Conservation (phyloP, 2,329 filamentous ascomycete species). For the Beauveria scarabaeidicola region DNA sequence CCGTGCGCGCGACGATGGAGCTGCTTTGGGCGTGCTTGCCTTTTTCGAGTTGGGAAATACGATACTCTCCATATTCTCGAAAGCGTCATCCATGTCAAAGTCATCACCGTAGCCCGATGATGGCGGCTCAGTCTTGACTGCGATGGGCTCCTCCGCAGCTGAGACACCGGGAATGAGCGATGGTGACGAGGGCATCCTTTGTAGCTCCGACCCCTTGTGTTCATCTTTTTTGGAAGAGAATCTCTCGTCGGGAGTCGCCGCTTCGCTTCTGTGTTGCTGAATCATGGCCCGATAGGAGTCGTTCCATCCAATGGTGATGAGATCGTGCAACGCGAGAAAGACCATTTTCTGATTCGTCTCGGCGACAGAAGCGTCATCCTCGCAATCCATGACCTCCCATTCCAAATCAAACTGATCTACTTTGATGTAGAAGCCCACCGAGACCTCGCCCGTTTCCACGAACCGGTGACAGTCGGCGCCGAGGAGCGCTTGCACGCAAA, state of each 20-base stretch:
- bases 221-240: not conserved
- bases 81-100: slow-evolving; percentile 26
- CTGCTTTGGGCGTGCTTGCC: slow-evolving; percentile 9
- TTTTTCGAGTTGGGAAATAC: slow-evolving; percentile 18
- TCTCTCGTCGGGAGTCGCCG: not conserved
- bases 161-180: not conserved
- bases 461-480: slow-evolving; percentile 37
- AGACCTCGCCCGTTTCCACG: slow-evolving; percentile 36
- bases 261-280: slow-evolving; percentile 11
- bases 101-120: slow-evolving; percentile 8
- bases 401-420: slow-evolving; percentile 33
- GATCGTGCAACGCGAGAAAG: slow-evolving; percentile 37
- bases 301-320: slow-evolving; percentile 41
- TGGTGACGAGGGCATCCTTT: not conserved
- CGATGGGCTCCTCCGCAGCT: not conserved
- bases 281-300: slow-evolving; percentile 26
- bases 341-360: slow-evolving; percentile 23
- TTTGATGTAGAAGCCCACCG: slow-evolving; percentile 40
- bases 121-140: not conserved
- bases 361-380: slow-evolving; percentile 3
- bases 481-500: slow-evolving; percentile 47
- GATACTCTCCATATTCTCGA: slow-evolving; percentile 30
- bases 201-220: not conserved
- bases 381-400: slow-evolving; percentile 16
- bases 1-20: not conserved